Base-by-base conservation (phyloP, 257 asterid genomes). In the Datura wrightii region DNA sequence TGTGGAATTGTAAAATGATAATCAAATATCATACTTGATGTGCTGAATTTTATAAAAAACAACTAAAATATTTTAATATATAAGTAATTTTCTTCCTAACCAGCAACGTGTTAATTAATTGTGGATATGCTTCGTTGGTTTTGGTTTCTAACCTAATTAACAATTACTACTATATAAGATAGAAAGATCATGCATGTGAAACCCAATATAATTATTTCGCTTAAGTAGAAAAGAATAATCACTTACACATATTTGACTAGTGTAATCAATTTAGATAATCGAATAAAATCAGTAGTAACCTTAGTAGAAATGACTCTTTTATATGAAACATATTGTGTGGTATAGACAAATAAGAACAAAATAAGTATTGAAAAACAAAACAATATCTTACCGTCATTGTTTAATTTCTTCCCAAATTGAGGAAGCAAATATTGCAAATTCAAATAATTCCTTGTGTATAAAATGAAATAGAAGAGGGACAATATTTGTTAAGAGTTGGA, bases 381-480 rank as follows among this genome's bases (percentile, higher is more conserved):
- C 18, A 72, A 19, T 74, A 19, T 11, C 60, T 78, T 24, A 78
- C 82, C 82, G 62, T 78, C 63, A 78, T 78, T 52, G 13, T 52
- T 14, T 52, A 18, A 15, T 52, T 3, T 53, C 82, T 78, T 78
- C 44, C 82, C 63, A 31, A 76, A 50, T 76, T 76, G 63, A 52
- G 44, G 42, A 74, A 48, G 39, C 60, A 74, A 74, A 74, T 48
- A 18, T 42, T 39, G n/a, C n/a, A n/a, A 72, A 72, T 72, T 72
- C 41, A 72, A 72, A 42, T 71, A 71, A 46, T 72, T 72, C 59
- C 80, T 72, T 72, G 5, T 24, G 6, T 50, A 76, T 50, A 76
- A 42, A 46, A 46, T 50, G 56, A 72, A 46, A 71, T 71, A 71
- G 55, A 71, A 19, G 55, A 19, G 10, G 3, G n/a, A 72, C 80